These are phyloP conservation scores for Macrophomina phaseolina DNA, from an alignment of 2,329 filamentous ascomycete genomes.

Conservation along the genomic window DNA sequence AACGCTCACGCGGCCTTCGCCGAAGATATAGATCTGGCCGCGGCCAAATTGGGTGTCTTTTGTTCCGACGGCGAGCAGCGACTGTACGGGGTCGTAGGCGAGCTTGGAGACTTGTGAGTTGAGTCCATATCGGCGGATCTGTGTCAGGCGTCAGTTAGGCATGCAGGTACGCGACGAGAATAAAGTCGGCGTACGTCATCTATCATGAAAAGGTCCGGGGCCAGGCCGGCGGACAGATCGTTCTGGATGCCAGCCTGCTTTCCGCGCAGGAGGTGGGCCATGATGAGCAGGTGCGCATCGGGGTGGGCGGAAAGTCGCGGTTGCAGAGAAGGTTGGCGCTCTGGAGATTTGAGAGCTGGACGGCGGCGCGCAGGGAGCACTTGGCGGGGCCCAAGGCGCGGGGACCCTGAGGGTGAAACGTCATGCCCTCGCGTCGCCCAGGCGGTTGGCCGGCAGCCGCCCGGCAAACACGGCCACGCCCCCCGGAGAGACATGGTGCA, in stretches of 20 bases:
- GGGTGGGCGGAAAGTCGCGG: conserved; percentile 7
- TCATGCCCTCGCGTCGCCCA: conserved; percentile 22
- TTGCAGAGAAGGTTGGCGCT: conserved; percentile 12
- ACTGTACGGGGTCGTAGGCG: conserved; percentile 92
- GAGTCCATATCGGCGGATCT: conserved; percentile 78
- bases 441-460: conserved; percentile 17
- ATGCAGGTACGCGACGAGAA: conserved; percentile 33
- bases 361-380: conserved; percentile 8
- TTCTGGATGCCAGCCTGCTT: conserved; percentile 93
- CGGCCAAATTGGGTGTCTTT: conserved; percentile 83
- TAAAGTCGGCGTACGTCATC: conserved; percentile 69
- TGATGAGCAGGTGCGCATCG: conserved; percentile 46
- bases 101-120: conserved; percentile 71
- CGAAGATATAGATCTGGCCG: conserved; percentile 88
- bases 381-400: conserved; percentile 22
- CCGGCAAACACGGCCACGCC: conserved; percentile 19
- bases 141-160: conserved; percentile 29
- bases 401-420: conserved; percentile 17
- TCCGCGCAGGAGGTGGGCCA: conserved; percentile 87
- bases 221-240: conserved; percentile 84
- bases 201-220: conserved; percentile 77
- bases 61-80: conserved; percentile 89
- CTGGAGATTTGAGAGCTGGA: background rate
- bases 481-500: background rate
- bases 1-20: conserved; percentile 79